Percentiles rank a stretch among this genome's conserved stretches.
Conservation (phyloP, 768 basidiomycete species). For the Collybiopsis luxurians region DNA sequence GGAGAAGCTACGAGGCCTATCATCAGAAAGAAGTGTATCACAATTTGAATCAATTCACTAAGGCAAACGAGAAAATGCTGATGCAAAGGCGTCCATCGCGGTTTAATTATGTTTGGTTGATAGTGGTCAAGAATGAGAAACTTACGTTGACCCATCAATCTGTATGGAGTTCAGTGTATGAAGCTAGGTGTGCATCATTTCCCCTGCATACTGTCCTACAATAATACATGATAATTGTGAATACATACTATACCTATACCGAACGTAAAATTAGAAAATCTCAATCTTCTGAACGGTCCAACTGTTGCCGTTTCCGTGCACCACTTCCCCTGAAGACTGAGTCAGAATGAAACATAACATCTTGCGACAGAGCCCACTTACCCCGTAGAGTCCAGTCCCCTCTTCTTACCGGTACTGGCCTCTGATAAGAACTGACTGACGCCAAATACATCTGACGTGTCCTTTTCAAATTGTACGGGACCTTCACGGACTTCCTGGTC, state of each 20-base stretch:
- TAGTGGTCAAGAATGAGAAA: no score
- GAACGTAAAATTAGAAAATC: not conserved
- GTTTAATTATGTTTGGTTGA: not conserved
- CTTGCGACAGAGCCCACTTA: slow-evolving; percentile 32
- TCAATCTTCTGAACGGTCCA: slow-evolving; percentile 27
- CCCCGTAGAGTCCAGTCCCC: slow-evolving; percentile 77
- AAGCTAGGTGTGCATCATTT: no score
- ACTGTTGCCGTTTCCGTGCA: slow-evolving; percentile 54
- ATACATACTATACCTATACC: not conserved
- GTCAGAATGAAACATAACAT: not conserved
- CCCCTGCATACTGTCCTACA: no score
- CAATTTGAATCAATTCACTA: not conserved
- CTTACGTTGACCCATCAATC: no score
- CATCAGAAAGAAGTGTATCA: no score
- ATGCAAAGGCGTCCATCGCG: not conserved
- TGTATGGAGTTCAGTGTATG: no score
- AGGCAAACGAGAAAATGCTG: not conserved
- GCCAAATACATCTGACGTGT: slow-evolving; percentile 95
- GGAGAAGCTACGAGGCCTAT: slow-evolving; percentile 10
- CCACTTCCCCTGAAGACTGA: slow-evolving; percentile 29
- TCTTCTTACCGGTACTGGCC: slow-evolving; percentile 92
- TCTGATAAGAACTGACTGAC: slow-evolving; percentile 96
- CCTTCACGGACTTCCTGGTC: slow-evolving; percentile 87
- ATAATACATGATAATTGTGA: not conserved
- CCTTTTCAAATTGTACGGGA: slow-evolving; percentile 98